These are phyloP conservation scores for Chamaecrista fasciculata DNA, from an alignment of 306 rosid species.

Conservation along the genomic window DNA sequence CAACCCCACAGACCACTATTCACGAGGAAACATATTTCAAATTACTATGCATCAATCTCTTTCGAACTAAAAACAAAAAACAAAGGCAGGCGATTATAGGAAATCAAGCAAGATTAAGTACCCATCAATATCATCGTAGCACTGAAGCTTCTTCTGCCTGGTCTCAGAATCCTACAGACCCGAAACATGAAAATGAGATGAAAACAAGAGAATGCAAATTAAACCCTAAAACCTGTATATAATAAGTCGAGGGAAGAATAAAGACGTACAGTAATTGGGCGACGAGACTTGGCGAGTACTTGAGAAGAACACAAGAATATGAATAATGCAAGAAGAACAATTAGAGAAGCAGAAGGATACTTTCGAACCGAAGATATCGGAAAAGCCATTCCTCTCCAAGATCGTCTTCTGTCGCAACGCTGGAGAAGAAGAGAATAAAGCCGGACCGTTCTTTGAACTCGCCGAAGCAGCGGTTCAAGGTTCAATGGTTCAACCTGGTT, in stretches of 20 bases:
- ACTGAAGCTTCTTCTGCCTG: constrained; percentile 74
- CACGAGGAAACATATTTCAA: not conserved
- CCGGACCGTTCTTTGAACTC: too few relatives aligned
- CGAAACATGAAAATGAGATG: constrained; percentile 2
- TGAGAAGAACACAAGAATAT: constrained; percentile 32
- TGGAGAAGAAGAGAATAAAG: too few relatives aligned
- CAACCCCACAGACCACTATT: constrained; percentile 86
- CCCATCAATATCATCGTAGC: constrained; percentile 88
- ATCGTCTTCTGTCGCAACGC: too few relatives aligned
- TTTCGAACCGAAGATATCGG: constrained; percentile 6
- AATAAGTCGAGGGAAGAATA: not conserved
- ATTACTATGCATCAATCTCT: not conserved
- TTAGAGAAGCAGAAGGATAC: not conserved
- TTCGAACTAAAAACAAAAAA: not conserved
- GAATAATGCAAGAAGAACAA: constrained; percentile 28
- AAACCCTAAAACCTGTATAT: not conserved
- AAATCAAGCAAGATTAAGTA: constrained; percentile 16
- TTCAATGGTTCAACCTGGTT: too few relatives aligned
- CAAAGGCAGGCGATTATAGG: not conserved
- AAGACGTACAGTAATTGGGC: constrained; percentile 58
- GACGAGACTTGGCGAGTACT: constrained; percentile 64
- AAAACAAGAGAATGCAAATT: not conserved
- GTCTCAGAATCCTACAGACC: constrained; percentile 62
- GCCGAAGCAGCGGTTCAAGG: too few relatives aligned
- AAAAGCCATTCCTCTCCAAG: constrained; percentile 24